Evolutionary conservation across 495 filamentous ascomycete species (phyloP).

Genomic region (Penicillium waksmanii): DNA sequence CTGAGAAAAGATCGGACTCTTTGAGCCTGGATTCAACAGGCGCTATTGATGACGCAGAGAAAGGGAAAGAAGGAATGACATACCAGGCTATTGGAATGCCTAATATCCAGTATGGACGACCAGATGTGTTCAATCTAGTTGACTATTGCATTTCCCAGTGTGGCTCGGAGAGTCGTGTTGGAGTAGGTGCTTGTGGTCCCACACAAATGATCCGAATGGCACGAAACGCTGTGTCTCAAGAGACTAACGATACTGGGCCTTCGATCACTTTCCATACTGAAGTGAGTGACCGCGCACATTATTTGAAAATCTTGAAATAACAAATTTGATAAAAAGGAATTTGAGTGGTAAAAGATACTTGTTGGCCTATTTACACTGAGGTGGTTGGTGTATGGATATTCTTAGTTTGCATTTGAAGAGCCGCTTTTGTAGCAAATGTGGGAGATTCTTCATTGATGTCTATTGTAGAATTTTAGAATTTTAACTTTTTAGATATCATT

Average conservation of each 20-base stretch:
- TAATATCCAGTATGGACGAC: conserved; percentile 11
- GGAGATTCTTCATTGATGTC: too few species aligned
- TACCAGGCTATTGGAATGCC: not conserved
- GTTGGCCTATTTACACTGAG: too few species aligned
- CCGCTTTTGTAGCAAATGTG: too few species aligned
- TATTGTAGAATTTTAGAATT: too few species aligned
- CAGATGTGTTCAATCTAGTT: conserved; percentile 12
- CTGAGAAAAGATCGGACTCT: not conserved
- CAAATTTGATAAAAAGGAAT: too few species aligned
- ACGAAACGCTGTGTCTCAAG: conserved; percentile 2
- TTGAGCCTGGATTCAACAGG: conserved; percentile 4
- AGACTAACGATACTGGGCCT: conserved; percentile 16
- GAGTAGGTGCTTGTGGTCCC: conserved; percentile 23
- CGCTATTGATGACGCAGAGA: conserved; percentile 6
- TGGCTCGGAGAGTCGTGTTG: conserved; percentile 6
- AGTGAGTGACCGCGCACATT: conserved; percentile 4
- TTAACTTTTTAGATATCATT: too few species aligned
- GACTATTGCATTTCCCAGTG: conserved; percentile 3
- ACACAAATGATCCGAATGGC: conserved; percentile 11
- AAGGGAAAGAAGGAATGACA: conserved; percentile 7
- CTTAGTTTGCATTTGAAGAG: too few species aligned
- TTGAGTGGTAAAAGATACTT: too few species aligned
- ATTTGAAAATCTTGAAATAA: not conserved
- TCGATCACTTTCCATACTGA: conserved; percentile 20
- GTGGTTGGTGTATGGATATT: too few species aligned